Evolutionary conservation across 139 green algal genomes (phyloP), one percentile per base, ranked within the genome.

Genomic region (Chlorella sp.): DNA sequence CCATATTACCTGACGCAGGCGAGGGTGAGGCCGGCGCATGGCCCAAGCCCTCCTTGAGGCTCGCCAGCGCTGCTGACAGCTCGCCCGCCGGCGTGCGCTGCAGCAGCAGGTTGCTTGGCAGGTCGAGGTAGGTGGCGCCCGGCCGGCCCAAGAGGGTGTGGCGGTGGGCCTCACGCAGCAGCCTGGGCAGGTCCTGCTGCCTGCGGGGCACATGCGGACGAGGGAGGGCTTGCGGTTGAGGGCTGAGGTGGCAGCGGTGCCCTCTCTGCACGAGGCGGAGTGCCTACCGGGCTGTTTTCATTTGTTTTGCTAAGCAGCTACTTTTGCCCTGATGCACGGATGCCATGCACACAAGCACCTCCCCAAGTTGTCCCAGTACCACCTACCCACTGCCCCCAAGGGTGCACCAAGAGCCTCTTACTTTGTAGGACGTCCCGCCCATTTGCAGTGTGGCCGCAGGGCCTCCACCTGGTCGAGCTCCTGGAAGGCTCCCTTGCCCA

Each of bases 401-500:
- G 24, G 1, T 75, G 68, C 29, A 93, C 85, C 60, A 31, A 66
- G 22, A 31, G 27, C 84, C n/a, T n/a, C n/a, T n/a, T n/a, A n/a
- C n/a, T n/a, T n/a, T n/a, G 10, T 55, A 55, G 42, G 42, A 10
- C 42, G 10, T 55, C 10, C 74, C 31, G 74, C 74, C 42, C 73
- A 80, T 70, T 69, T 80, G 60, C 32, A 55, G 23, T 55, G 49
- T 22, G 32, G 72, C 2, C 5, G 5, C 31, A 77, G 31, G 24
- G 72, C 72, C 6, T 24, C 72, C 49, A 93, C 75, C 75, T 96
- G 91, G 80, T 96, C 91, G 31, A 90, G 67, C 76, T 96, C 89
- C 80, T 96, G 91, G 70, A 96, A 96, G 5, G 82, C 81, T 4
- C 91, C 91, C 82, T 91, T 90, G 66, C 91, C 89, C 33, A 92